Evolutionary conservation across 805 yeast genomes (phyloP), one percentile per base, ranked within the genome.

Genomic region (Spathaspora sp.): DNA sequence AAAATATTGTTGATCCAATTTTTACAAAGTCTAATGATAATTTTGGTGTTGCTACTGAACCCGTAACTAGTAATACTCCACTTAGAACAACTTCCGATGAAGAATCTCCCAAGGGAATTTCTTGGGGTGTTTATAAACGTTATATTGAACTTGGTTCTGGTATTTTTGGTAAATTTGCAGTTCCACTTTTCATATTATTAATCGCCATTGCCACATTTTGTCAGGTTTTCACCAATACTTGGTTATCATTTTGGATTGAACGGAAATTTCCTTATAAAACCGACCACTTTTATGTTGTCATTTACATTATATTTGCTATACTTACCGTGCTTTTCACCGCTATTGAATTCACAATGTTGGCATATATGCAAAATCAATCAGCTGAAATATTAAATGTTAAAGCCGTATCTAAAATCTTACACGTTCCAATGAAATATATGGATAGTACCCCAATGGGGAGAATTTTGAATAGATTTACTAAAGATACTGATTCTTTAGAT

Each of bases 401-500:
- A 44, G 77, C 78, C 16, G 73, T 72, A 23, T 62, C 60, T 31
- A 68, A 63, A 51, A 60, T 74, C 8, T 63, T 74, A 53, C 77
- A 72, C 54, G 68, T 74, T 9, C 78, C 77, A 42, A 71, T 73
- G 77, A 62, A 68, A 47, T 74, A 63, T 56, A 68, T 74, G 62
- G 78, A 74, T 59, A 68, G 74, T 19, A 73, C 67, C 43, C 78
- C 78, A 3, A 57, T 73, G 57, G 78, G 78, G 20, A 63, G 78
- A 61, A 67, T 74, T 19, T 67, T 73, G 60, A 73, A 74, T 57
- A 63, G 78, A 54, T 74, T 74, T 56, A 73, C 77, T 16, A 73
- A 71, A 53, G 78, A 74, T 57, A 73, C 78, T 11, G 78, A 73
- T 57, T 65, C 76, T n/a, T 67, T 74, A 54, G 78, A 73, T 57